Conservation (phyloP, 805 yeast genomes). For the Kodamaea leandrae region DNA sequence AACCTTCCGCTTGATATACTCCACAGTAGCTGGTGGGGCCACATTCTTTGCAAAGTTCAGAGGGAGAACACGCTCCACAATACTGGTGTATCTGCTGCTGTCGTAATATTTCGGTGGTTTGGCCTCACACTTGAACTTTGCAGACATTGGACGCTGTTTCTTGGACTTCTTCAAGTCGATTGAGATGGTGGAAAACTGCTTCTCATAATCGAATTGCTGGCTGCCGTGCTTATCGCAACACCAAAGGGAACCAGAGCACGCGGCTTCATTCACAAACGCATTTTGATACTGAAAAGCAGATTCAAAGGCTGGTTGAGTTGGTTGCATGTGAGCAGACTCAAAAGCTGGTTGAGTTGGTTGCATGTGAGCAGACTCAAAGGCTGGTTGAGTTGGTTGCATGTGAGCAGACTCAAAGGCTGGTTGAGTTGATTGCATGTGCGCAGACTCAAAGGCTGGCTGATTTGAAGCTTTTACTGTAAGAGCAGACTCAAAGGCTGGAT, state of each 20-base stretch:
- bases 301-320: too few relatives aligned
- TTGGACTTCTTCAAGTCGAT: slow-evolving; percentile 5
- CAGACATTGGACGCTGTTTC: slow-evolving; percentile 4
- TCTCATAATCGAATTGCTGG: background rate
- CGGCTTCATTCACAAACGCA: background rate
- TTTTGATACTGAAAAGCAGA: too few relatives aligned
- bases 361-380: too few relatives aligned
- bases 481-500: too few relatives aligned
- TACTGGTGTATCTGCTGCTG: background rate
- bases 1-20: slow-evolving; percentile 4
- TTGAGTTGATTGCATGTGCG: too few relatives aligned
- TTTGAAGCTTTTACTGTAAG: too few relatives aligned
- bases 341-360: too few relatives aligned
- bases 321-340: too few relatives aligned
- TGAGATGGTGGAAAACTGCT: background rate
- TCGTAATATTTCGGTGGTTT: background rate
- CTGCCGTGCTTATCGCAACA: slow-evolving; percentile 1
- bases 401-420: too few relatives aligned
- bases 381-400: too few relatives aligned
- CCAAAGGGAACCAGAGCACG: background rate
- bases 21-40: background rate
- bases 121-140: background rate
- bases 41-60: slow-evolving; percentile 8
- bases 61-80: slow-evolving; percentile 3
- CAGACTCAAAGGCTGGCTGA: too few relatives aligned